Conservation (phyloP, 805 yeast genomes). For the Priceomyces medius region DNA sequence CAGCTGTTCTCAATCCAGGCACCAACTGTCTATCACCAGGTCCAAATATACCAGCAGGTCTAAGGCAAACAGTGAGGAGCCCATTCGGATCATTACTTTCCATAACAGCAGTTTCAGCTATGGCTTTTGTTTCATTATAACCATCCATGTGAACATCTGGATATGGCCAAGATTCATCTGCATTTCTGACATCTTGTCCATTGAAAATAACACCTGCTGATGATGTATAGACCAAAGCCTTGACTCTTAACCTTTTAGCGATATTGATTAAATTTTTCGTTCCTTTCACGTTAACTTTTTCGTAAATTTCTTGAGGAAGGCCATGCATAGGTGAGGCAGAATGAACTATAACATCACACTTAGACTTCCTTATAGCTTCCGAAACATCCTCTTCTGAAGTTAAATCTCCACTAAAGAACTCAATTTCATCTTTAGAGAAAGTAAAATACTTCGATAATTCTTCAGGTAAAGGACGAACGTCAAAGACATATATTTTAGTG, state of each 20-base stretch:
- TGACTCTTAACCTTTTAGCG: conserved; percentile 50
- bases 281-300: conserved; percentile 88
- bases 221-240: conserved; percentile 87
- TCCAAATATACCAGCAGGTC: conserved; percentile 98
- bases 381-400: conserved; percentile 70
- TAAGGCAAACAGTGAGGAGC: conserved; percentile 76
- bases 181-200: conserved; percentile 90
- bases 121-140: conserved; percentile 91
- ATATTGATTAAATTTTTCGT: conserved; percentile 71
- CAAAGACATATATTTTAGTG: conserved; percentile 82
- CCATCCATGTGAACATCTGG: conserved; percentile 94
- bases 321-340: conserved; percentile 98
- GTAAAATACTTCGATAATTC: conserved; percentile 69
- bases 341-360: conserved; percentile 81
- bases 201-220: conserved; percentile 97
- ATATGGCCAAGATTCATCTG: conserved; percentile 92
- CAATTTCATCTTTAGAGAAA: conserved; percentile 59
- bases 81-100: conserved; percentile 59
- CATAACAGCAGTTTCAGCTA: conserved; percentile 81
- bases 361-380: conserved; percentile 55
- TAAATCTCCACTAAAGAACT: conserved; percentile 77
- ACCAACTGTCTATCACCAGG: conserved; percentile 98
- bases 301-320: conserved; percentile 73
- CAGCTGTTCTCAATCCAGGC: conserved; percentile 85
- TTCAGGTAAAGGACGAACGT: conserved; percentile 84